phyloP scores from a whole-genome alignment of 805 yeast species.

The Candida hispaniensis region DNA sequence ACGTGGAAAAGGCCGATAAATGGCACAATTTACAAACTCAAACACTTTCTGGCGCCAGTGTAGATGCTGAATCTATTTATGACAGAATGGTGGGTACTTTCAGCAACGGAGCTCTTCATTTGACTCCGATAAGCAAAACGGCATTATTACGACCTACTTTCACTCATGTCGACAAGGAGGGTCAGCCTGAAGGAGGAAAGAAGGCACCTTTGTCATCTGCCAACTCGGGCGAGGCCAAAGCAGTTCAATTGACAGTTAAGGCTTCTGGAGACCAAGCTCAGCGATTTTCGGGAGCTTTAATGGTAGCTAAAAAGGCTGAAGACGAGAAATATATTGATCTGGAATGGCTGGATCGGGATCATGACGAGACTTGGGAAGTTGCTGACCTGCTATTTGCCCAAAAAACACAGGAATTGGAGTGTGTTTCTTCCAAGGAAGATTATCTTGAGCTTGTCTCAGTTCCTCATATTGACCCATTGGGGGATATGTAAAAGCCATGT shows the following conservation, averaged over 20 bases:
- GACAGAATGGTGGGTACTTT: conserved; percentile 34
- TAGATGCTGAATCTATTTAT: conserved; percentile 20
- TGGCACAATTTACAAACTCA: conserved; percentile 58
- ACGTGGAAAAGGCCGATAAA: conserved; percentile 47
- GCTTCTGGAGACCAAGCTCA: conserved; percentile 46
- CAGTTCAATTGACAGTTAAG: conserved; percentile 70
- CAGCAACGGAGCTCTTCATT: conserved; percentile 42
- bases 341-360: conserved; percentile 37
- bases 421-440: conserved; percentile 20
- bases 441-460: conserved; percentile 19
- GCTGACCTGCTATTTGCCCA: conserved; percentile 24
- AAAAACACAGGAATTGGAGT: conserved; percentile 18
- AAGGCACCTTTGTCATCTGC: conserved; percentile 33
- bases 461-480: conserved; percentile 17
- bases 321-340: conserved; percentile 43
- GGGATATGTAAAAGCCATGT: too few relatives aligned
- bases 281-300: conserved; percentile 58
- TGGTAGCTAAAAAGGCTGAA: conserved; percentile 50
- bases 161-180: conserved; percentile 59
- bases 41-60: conserved; percentile 58
- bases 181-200: conserved; percentile 31
- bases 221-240: conserved; percentile 41
- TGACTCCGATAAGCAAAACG: conserved; percentile 52
- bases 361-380: conserved; percentile 27
- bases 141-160: conserved; percentile 77